Evolutionary conservation across 768 basidiomycete species (phyloP).

Genomic region (Suillus occidentalis): DNA sequence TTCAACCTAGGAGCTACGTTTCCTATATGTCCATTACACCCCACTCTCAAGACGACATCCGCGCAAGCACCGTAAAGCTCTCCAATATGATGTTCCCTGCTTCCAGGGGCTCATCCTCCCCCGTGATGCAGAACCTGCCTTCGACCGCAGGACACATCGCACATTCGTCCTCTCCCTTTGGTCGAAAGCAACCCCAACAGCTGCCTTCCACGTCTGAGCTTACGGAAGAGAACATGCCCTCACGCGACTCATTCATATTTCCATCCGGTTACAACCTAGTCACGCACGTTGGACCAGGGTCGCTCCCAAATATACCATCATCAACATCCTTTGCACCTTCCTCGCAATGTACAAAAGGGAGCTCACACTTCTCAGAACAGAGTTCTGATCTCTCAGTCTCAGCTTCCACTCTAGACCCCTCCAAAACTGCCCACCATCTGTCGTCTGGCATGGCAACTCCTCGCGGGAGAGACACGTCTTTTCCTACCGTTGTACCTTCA

Average conservation of each 20-base stretch:
- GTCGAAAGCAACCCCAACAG: not conserved
- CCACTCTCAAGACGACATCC: slow-evolving; percentile 65
- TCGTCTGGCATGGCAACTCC: slow-evolving; percentile 16
- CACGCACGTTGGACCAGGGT: slow-evolving; percentile 3
- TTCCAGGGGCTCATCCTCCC: slow-evolving; percentile 14
- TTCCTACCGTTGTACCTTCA: slow-evolving; percentile 27
- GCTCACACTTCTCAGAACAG: slow-evolving; percentile 23
- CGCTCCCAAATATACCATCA: slow-evolving; percentile 7
- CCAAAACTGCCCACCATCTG: slow-evolving; percentile 10
- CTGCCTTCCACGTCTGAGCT: not conserved
- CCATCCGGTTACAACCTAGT: slow-evolving; percentile 29
- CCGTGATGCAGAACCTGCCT: not conserved
- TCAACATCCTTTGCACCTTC: slow-evolving; percentile 27
- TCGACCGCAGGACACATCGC: not conserved
- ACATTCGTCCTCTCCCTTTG: not conserved
- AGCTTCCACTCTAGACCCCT: slow-evolving; percentile 29
- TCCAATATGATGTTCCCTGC: slow-evolving; percentile 48
- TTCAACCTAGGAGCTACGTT: slow-evolving; percentile 54
- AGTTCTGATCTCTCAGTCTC: slow-evolving; percentile 26
- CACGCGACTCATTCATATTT: slow-evolving; percentile 41
- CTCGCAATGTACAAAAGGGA: slow-evolving; percentile 24
- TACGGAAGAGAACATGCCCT: slow-evolving; percentile 8
- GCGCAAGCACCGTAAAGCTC: slow-evolving; percentile 64
- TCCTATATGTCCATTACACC: slow-evolving; percentile 29
- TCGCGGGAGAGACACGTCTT: slow-evolving; percentile 22